Conservation (phyloP, 805 yeast genomes). For the Teunomyces kruisii region DNA sequence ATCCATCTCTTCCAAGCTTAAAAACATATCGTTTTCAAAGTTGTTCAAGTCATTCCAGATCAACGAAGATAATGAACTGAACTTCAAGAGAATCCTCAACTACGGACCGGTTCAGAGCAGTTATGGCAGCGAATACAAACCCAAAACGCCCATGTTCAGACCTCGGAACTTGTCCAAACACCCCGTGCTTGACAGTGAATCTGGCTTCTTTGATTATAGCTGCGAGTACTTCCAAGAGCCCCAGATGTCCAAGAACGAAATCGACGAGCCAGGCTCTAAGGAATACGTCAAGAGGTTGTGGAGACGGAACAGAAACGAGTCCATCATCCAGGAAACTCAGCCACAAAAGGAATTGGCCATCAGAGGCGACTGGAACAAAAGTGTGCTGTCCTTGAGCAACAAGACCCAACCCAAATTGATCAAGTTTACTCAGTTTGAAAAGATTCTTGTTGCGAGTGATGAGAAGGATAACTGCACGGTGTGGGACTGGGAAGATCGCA, state of each 20-base stretch:
- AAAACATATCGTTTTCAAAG: slow-evolving; percentile 33
- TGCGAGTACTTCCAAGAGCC: slow-evolving; percentile 96
- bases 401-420: slow-evolving; percentile 77
- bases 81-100: slow-evolving; percentile 35
- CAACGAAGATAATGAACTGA: slow-evolving; percentile 40
- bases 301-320: slow-evolving; percentile 88
- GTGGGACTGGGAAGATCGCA: slow-evolving; percentile 79
- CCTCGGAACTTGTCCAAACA: slow-evolving; percentile 30
- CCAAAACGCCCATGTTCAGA: slow-evolving; percentile 57
- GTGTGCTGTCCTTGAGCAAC: slow-evolving; percentile 59
- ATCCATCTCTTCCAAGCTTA: slow-evolving; percentile 34
- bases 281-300: slow-evolving; percentile 80
- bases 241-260: slow-evolving; percentile 79
- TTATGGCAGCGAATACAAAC: slow-evolving; percentile 48
- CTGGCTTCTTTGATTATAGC: slow-evolving; percentile 70
- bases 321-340: slow-evolving; percentile 84
- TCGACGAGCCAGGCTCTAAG: slow-evolving; percentile 89
- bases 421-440: slow-evolving; percentile 88
- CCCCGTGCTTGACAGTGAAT: slow-evolving; percentile 53
- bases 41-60: slow-evolving; percentile 39
- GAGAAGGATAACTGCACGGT: slow-evolving; percentile 80
- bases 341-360: slow-evolving; percentile 82
- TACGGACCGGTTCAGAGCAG: slow-evolving; percentile 35
- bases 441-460: slow-evolving; percentile 74
- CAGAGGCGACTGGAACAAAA: slow-evolving; percentile 81